phyloP scores from a whole-genome alignment of 352 stramenopile genomes.

The Phytophthora melonis region DNA sequence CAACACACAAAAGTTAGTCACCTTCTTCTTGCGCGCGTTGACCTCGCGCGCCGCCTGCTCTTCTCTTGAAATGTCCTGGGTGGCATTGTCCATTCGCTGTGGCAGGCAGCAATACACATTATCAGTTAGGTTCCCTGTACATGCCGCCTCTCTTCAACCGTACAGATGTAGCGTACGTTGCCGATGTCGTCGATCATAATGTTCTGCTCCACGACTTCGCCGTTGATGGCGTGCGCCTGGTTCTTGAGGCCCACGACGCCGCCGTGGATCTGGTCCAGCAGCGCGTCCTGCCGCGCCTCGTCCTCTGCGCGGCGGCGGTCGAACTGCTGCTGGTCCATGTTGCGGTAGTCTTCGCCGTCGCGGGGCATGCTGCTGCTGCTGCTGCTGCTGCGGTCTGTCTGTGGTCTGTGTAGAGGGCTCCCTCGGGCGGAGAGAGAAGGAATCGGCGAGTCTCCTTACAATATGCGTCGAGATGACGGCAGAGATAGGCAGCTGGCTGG shows the following conservation, averaged over 20 bases:
- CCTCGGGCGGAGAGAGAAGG: conserved; percentile 22
- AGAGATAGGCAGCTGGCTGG: conserved; percentile 39
- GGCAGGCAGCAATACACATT: conserved; percentile 5
- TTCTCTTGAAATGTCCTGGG: conserved; percentile 68
- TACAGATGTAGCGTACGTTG: conserved; percentile 48
- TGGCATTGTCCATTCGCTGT: conserved; percentile 74
- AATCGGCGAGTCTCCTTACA: conserved; percentile 10
- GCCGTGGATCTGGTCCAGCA: conserved; percentile 82
- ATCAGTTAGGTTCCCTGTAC: not conserved
- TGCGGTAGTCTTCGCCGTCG: conserved; percentile 63
- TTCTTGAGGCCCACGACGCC: conserved; percentile 85
- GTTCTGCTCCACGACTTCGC: conserved; percentile 86
- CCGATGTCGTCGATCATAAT: conserved; percentile 83
- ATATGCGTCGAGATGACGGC: conserved; percentile 34
- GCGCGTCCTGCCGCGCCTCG: conserved; percentile 67
- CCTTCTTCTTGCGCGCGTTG: conserved; percentile 80
- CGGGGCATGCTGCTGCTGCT: conserved; percentile 29
- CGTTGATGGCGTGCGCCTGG: conserved; percentile 86
- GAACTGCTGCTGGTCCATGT: conserved; percentile 79
- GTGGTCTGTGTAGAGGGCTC: not conserved
- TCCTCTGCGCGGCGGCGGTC: conserved; percentile 66
- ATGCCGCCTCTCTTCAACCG: conserved; percentile 2
- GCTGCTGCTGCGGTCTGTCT: too few relatives aligned
- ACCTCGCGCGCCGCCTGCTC: conserved; percentile 66
- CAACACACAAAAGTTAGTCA: conserved; percentile 22